Evolutionary conservation across 73 alveolate genomes (phyloP), one percentile per base, ranked within the genome.

Genomic region (Blepharisma stoltei): DNA sequence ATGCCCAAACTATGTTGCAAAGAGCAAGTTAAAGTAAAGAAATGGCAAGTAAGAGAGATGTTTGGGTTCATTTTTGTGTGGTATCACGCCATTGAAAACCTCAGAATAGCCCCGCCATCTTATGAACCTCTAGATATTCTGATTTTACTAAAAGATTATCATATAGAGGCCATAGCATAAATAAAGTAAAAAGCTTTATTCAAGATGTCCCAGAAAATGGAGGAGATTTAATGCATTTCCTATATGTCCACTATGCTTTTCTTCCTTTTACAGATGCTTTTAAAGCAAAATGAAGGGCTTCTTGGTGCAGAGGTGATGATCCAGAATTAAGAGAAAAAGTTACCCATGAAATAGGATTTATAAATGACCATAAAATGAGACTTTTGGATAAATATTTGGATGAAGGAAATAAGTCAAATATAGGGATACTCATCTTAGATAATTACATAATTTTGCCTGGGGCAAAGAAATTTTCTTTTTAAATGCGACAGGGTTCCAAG

Each of bases 181-280:
- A 83, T 54, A 71, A 79, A 21, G 82, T 83, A 7, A 78, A 83
- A 55, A 76, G 86, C 78, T 82, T 76, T 54, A 78, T 67, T 71
- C 38, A 83, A 79, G 90, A 83, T 66, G 76, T 83, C 43, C 82
- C 86, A 54, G 90, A 83, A 66, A 83, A 83, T 78, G 90, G 90
- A 6, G 90, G 86, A 27, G 90, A 83, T 53, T 44, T 81, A 37
- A 67, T 69, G 76, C 90, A 83, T 53, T 83, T 83, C 43, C 77
- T 67, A 27, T 83, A 80, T 52, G 60, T 83, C 9, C 90, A 83
- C 55, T 78, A 43, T 9, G 47, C 69, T n/a, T 52, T 79, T 53
- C 65, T 65, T 67, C 83, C 82, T 43, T 66, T 82, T 9, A 54
- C 78, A 9, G 71, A 70, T 70, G 86, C 82, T 25, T 41, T 83